A percentile compares a stretch with the other conserved stretches of the same genome.
These are phyloP conservation scores for Alternaria dauci DNA, from an alignment of 2,329 filamentous ascomycete species.

Conservation along the genomic window DNA sequence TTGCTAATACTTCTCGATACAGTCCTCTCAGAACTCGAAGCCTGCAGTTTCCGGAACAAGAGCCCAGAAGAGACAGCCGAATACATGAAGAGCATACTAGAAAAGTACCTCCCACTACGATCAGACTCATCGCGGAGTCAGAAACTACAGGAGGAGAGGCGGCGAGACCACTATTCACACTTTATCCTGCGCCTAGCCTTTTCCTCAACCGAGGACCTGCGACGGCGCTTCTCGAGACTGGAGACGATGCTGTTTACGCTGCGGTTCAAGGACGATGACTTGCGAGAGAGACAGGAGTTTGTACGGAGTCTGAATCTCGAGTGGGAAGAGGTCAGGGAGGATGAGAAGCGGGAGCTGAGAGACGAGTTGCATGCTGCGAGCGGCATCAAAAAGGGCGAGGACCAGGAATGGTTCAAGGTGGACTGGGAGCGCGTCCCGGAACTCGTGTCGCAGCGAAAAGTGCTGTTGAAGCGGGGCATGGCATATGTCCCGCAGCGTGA, in stretches of 20 bases:
- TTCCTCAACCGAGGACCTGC: conserved; percentile 86
- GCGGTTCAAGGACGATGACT: conserved; percentile 79
- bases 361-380: conserved; percentile 66
- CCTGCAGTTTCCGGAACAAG: conserved; percentile 94
- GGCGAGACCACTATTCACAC: conserved; percentile 97
- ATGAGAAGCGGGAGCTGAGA: conserved; percentile 75
- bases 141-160: conserved; percentile 74
- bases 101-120: conserved; percentile 85
- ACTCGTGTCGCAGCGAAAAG: conserved; percentile 79
- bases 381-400: conserved; percentile 66
- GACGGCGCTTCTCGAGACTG: conserved; percentile 82
- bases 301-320: conserved; percentile 79
- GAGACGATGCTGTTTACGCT: conserved; percentile 91
- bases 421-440: conserved; percentile 95
- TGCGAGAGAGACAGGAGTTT: conserved; percentile 76
- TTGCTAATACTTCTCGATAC: conserved; percentile 16
- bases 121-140: conserved; percentile 72
- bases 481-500: conserved; percentile 90
- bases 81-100: conserved; percentile 85
- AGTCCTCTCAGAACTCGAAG: conserved; percentile 90
- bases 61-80: conserved; percentile 79
- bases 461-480: conserved; percentile 77
- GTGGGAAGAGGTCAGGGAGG: conserved; percentile 82
- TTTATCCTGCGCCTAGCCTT: conserved; percentile 96
- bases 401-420: conserved; percentile 94